These are phyloP conservation scores for Aspergillus felis DNA, from an alignment of 2,329 filamentous ascomycete genomes.

Conservation along the genomic window DNA sequence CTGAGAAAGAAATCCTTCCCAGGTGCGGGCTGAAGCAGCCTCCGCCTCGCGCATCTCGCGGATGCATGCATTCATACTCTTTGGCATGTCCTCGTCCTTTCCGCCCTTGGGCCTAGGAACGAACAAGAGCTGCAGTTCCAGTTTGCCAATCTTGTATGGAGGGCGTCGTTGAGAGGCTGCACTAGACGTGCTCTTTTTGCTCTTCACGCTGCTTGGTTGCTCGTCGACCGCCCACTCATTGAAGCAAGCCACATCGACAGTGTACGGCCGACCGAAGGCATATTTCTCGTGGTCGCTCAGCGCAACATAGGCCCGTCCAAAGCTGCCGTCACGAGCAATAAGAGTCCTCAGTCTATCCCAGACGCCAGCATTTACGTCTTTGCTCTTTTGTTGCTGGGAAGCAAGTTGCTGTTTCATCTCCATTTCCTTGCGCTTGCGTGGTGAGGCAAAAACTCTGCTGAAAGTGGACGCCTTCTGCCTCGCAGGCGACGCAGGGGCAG, in stretches of 20 bases:
- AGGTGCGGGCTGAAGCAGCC: slow-evolving; percentile 70
- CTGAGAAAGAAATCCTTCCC: slow-evolving; percentile 88
- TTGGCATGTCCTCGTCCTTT: slow-evolving; percentile 94
- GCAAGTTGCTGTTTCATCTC: slow-evolving; percentile 81
- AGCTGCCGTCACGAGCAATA: slow-evolving; percentile 87
- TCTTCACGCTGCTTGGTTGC: slow-evolving; percentile 81
- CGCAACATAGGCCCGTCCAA: slow-evolving; percentile 88
- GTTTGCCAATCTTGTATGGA: slow-evolving; percentile 94
- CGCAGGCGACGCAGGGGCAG: slow-evolving; percentile 49
- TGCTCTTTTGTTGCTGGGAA: slow-evolving; percentile 68
- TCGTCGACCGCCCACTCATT: slow-evolving; percentile 98
- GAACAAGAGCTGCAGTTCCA: slow-evolving; percentile 90
- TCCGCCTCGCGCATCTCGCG: slow-evolving; percentile 90
- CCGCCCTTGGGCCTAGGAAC: slow-evolving; percentile 86
- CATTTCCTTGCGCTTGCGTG: slow-evolving; percentile 94
- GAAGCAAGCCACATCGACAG: slow-evolving; percentile 89
- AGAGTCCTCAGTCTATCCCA: slow-evolving; percentile 86
- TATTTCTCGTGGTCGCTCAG: slow-evolving; percentile 86
- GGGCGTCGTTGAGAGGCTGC: slow-evolving; percentile 63
- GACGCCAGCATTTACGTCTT: slow-evolving; percentile 52
- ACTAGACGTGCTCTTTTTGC: slow-evolving; percentile 69
- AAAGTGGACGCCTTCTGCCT: slow-evolving; percentile 85
- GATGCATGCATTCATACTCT: slow-evolving; percentile 97
- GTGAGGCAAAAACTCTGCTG: slow-evolving; percentile 86
- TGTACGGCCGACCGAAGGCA: slow-evolving; percentile 83